Evolutionary conservation across 2,329 filamentous ascomycete genomes (phyloP).

Genomic region (Sphaerulina vaccinii): DNA sequence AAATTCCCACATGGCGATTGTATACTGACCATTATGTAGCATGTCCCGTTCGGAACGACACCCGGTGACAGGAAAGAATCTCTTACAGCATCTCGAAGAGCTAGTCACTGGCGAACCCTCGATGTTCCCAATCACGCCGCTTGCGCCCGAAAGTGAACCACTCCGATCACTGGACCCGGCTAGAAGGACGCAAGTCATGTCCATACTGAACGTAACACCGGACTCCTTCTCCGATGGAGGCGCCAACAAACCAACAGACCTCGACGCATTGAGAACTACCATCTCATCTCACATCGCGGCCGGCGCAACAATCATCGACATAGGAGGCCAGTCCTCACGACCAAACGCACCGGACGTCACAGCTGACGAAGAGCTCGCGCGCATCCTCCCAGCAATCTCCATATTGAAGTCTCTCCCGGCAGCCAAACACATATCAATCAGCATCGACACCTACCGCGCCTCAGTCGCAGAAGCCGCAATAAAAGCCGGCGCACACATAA

Average conservation of each 20-base stretch:
- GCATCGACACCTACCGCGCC: constrained; percentile 90
- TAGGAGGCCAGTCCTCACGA: constrained; percentile 90
- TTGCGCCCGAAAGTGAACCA: constrained; percentile 47
- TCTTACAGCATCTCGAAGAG: constrained; percentile 38
- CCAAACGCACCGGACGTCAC: constrained; percentile 70
- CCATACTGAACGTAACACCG: constrained; percentile 89
- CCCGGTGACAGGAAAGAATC: constrained; percentile 28
- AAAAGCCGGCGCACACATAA: constrained; percentile 77
- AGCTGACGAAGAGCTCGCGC: constrained; percentile 69
- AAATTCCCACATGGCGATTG: background rate
- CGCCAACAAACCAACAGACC: constrained; percentile 52
- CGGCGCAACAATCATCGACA: constrained; percentile 82
- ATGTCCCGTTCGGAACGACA: background rate
- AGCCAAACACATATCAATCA: constrained; percentile 66
- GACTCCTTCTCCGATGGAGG: constrained; percentile 97
- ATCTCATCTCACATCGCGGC: constrained; percentile 61
- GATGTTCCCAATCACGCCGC: constrained; percentile 42
- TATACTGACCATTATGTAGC: constrained; percentile 6
- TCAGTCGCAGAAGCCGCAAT: constrained; percentile 75
- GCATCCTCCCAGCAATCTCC: constrained; percentile 76
- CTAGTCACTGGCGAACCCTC: constrained; percentile 34
- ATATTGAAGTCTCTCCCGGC: constrained; percentile 68
- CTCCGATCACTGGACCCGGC: constrained; percentile 57
- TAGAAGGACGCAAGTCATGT: constrained; percentile 78
- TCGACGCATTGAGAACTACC: constrained; percentile 54